These are phyloP conservation scores for Colletotrichum musicola DNA, from an alignment of 2,329 filamentous ascomycete species.

Conservation along the genomic window DNA sequence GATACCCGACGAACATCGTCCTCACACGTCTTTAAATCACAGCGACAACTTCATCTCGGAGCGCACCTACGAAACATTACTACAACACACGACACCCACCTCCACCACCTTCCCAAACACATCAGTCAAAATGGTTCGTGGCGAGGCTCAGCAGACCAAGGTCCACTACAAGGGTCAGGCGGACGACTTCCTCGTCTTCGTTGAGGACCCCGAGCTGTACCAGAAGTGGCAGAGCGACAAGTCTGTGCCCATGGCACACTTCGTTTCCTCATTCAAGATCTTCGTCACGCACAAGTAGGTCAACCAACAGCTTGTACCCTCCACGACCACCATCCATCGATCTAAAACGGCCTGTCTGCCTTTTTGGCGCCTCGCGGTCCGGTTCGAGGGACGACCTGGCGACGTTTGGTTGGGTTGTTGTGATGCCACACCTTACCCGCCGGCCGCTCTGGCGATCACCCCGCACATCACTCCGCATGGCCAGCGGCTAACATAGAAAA, in stretches of 20 bases:
- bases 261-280: conserved; percentile 89
- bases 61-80: conserved; percentile 33
- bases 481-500: conserved; percentile 4
- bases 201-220: conserved; percentile 72
- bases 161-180: conserved; percentile 84
- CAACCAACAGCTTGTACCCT: conserved; percentile 25
- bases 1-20: conserved; percentile 26
- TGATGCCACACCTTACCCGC: not conserved
- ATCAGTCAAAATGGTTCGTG: conserved; percentile 72
- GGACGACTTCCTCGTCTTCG: conserved; percentile 71
- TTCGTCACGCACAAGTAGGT: conserved; percentile 91
- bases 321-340: not conserved
- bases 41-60: conserved; percentile 21
- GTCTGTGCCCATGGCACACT: conserved; percentile 83
- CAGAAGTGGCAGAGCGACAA: conserved; percentile 88
- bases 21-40: conserved; percentile 27
- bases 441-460: not conserved
- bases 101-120: conserved; percentile 36
- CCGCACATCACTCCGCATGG: not conserved
- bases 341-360: no score
- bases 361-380: no score
- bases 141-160: conserved; percentile 78
- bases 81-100: conserved; percentile 28
- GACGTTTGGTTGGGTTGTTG: not conserved
- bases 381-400: no score